Evolutionary conservation across 768 basidiomycete genomes (phyloP).

Genomic region (Multifurca ochricompacta): DNA sequence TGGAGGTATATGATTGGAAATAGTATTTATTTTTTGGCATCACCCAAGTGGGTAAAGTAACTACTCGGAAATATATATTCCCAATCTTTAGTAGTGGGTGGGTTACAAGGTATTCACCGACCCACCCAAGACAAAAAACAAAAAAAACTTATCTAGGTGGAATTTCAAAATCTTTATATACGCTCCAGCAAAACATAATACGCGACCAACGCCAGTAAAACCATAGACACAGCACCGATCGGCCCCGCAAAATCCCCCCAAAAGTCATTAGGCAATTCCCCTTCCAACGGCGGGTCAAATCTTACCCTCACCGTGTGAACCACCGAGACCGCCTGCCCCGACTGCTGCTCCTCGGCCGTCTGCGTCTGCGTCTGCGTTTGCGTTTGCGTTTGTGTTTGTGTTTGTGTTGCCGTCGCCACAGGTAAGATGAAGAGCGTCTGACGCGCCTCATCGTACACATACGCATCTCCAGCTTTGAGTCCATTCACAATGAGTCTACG

Average conservation of each 20-base stretch:
- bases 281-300: slow-evolving; percentile 45
- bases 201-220: slow-evolving; percentile 28
- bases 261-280: slow-evolving; percentile 54
- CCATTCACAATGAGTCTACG: slow-evolving; percentile 54
- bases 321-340: too few species aligned
- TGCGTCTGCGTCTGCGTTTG: slow-evolving; percentile 23
- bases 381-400: slow-evolving; percentile 36
- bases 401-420: too few species aligned
- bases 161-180: too few species aligned
- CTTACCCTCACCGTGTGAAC: slow-evolving; percentile 45
- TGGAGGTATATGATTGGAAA: too few species aligned
- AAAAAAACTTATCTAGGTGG: too few species aligned
- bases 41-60: too few species aligned
- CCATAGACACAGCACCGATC: slow-evolving; percentile 27
- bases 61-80: too few species aligned
- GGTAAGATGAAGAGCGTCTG: slow-evolving; percentile 71
- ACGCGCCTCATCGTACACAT: slow-evolving; percentile 50
- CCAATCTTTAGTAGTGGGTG: too few species aligned
- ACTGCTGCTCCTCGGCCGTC: too few species aligned
- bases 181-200: slow-evolving; percentile 15
- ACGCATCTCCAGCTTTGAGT: slow-evolving; percentile 42
- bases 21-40: too few species aligned
- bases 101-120: too few species aligned
- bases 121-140: too few species aligned
- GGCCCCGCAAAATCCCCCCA: slow-evolving; percentile 49